These are phyloP conservation scores for Ustilago sp. DNA, from an alignment of 1,284 basidiomycete genomes.

Conservation along the genomic window DNA sequence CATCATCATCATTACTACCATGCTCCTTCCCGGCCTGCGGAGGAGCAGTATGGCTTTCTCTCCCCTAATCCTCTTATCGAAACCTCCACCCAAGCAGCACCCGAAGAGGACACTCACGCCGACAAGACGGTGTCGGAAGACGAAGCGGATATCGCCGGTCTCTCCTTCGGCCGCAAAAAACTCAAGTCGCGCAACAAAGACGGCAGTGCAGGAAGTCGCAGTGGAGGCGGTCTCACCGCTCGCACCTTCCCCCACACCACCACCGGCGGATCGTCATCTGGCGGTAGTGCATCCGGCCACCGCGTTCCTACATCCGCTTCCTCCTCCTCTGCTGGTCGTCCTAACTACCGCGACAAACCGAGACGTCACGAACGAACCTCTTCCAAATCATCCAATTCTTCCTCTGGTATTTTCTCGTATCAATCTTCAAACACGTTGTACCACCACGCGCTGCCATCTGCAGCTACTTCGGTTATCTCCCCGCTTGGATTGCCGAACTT, in stretches of 20 bases:
- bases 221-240: slow-evolving; percentile 23
- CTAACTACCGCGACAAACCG: slow-evolving; percentile 54
- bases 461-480: slow-evolving; percentile 19
- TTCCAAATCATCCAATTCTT: slow-evolving; percentile 40
- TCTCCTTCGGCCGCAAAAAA: slow-evolving; percentile 53
- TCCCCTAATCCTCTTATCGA: background rate
- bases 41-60: slow-evolving; percentile 19
- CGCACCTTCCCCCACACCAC: background rate
- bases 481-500: slow-evolving; percentile 29
- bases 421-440: slow-evolving; percentile 18
- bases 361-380: slow-evolving; percentile 51
- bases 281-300: slow-evolving; percentile 29
- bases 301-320: slow-evolving; percentile 8
- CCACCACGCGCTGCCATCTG: slow-evolving; percentile 13
- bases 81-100: background rate
- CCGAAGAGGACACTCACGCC: slow-evolving; percentile 4
- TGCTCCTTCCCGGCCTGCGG: slow-evolving; percentile 12
- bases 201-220: slow-evolving; percentile 32
- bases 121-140: slow-evolving; percentile 50
- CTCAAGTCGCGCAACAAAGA: slow-evolving; percentile 14
- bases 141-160: slow-evolving; percentile 61
- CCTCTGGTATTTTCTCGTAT: slow-evolving; percentile 32
- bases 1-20: slow-evolving; percentile 65
- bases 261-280: slow-evolving; percentile 32
- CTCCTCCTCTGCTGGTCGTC: slow-evolving; percentile 20